These are phyloP conservation scores for Fusarium torreyae DNA, from an alignment of 2,329 filamentous ascomycete species.

Conservation along the genomic window DNA sequence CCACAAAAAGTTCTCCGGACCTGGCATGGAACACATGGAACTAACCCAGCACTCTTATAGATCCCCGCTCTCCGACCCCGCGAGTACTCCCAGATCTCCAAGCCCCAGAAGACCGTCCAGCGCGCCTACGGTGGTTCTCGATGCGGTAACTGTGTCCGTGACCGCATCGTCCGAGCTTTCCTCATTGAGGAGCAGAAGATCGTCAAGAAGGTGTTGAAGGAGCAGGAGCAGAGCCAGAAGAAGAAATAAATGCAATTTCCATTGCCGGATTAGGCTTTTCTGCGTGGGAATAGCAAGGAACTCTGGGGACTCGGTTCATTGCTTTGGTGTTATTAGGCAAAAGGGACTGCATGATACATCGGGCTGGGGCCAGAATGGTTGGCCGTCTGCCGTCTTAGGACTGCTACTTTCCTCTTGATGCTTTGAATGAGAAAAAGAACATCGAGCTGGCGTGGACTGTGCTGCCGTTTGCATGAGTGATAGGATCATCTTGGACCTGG, in stretches of 20 bases:
- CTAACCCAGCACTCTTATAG: slow-evolving; percentile 61
- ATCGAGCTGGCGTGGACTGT: slow-evolving; percentile 55
- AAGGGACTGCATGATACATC: slow-evolving; percentile 66
- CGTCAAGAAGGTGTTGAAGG: slow-evolving; percentile 99
- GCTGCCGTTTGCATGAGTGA: slow-evolving; percentile 45
- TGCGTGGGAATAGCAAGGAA: slow-evolving; percentile 56
- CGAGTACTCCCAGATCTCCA: slow-evolving; percentile 97
- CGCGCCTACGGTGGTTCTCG: slow-evolving; percentile 98
- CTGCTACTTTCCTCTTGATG: slow-evolving; percentile 62
- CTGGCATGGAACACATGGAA: slow-evolving; percentile 8
- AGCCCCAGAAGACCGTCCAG: slow-evolving; percentile 99
- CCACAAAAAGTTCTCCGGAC: slow-evolving; percentile 19
- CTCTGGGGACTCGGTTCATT: slow-evolving; percentile 62
- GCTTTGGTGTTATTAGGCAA: slow-evolving; percentile 69
- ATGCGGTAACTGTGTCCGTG: slow-evolving; percentile 98
- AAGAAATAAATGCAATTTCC: slow-evolving; percentile 74
- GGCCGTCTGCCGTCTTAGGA: slow-evolving; percentile 63
- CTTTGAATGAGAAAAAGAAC: slow-evolving; percentile 62
- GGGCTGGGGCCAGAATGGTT: slow-evolving; percentile 56
- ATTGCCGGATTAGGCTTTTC: slow-evolving; percentile 52
- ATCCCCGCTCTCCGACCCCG: slow-evolving; percentile 96
- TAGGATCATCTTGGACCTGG: slow-evolving; percentile 10
- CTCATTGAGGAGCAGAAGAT: slow-evolving; percentile 99
- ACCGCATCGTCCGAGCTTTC: slow-evolving; percentile 98
- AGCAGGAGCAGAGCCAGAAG: slow-evolving; percentile 84